Conservation (phyloP, 495 filamentous ascomycete species). For the Talaromyces borbonicus region DNA sequence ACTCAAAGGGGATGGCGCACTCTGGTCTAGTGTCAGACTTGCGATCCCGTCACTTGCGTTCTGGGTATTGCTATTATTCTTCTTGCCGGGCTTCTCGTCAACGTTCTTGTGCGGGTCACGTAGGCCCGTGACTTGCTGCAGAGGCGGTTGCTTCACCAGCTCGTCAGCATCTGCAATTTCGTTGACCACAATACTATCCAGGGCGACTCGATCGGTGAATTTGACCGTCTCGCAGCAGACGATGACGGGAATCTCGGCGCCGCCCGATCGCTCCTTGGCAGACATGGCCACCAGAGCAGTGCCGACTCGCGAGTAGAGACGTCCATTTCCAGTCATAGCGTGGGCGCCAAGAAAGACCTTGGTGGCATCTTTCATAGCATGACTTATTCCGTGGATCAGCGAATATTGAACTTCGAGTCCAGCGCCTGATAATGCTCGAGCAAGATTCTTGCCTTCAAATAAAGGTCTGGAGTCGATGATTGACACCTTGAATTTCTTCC, state of each 20-base stretch:
- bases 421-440: constrained; percentile 51
- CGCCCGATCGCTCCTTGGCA: constrained; percentile 54
- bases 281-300: constrained; percentile 85
- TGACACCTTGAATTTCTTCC: constrained; percentile 70
- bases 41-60: constrained; percentile 18
- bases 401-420: constrained; percentile 74
- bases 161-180: constrained; percentile 72
- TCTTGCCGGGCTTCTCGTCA: constrained; percentile 20
- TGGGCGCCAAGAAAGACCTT: constrained; percentile 84
- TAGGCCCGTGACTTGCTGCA: constrained; percentile 29
- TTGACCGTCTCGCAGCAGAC: constrained; percentile 94
- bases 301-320: constrained; percentile 76
- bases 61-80: constrained; percentile 13
- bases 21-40: constrained; percentile 7
- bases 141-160: constrained; percentile 29
- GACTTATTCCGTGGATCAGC: constrained; percentile 62
- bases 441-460: constrained; percentile 69
- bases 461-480: constrained; percentile 76
- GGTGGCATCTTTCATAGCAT: constrained; percentile 61
- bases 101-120: constrained; percentile 19
- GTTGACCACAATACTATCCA: constrained; percentile 87
- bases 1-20: constrained; percentile 29
- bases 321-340: constrained; percentile 82
- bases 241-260: constrained; percentile 62
- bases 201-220: constrained; percentile 81